Base-by-base conservation (phyloP, 2,329 filamentous ascomycete genomes). In the Chalaropsis ovoidea region DNA sequence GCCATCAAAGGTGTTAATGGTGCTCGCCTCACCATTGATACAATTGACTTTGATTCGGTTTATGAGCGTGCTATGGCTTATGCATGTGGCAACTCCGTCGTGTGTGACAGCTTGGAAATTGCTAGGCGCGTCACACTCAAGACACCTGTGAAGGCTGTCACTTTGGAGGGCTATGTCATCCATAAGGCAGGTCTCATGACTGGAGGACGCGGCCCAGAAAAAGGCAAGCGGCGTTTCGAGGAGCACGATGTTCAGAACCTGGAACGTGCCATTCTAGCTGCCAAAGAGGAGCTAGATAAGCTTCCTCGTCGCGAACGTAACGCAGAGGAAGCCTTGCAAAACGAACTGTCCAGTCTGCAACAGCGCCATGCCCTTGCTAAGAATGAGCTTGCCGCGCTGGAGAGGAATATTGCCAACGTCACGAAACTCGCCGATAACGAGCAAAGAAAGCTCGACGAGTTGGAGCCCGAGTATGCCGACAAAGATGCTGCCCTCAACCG, bases 171-270 rank as follows among this genome's bases (percentile, higher is more conserved):
- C n/a, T 93, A 88, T 65, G 88, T 99, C 68, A 96, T 99, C 69
- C 91, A 96, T 78, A 97, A 97, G 74, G 91, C 89, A 58, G 94
- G 94, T 72, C 81, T 95, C 64, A 97, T 99, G 88, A 97, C 94
- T 61, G 94, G 94, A 80, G 94, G 94, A 70, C 88, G 91, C 68
- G 87, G 90, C 39, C 86, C 86, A 0, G 84, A 88, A 58, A 89
- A 88, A 73, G 85, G 86, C 65, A 88, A 90, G 69, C 87, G 90
- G 67, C 84, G 88, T 63, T 97, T 95, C 76, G 92, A 96, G 71
- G 92, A 96, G 70, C 84, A 88, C 7, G 91, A 96, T 70, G 85
- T 96, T 39, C 89, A 95, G 69, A 89, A 89, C 68, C 79, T 96
- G n/a, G 83, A 87, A 71, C 86, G 86, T 69, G 80, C 90, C 70